Evolutionary conservation across 148 eudicot species (phyloP).

Genomic region (Vaccinium darrowii): DNA sequence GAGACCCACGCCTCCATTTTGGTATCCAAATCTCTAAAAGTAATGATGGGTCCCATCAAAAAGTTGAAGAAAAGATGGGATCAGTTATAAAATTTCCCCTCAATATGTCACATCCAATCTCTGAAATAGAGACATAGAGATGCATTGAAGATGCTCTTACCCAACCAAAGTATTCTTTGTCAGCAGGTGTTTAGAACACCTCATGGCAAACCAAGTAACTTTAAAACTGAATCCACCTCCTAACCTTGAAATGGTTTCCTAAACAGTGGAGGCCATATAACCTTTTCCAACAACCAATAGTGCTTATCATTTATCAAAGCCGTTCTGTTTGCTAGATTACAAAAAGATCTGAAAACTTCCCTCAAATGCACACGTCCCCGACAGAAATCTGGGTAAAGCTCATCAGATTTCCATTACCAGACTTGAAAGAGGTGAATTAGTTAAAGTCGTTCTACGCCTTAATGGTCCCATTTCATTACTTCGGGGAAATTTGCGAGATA

Average conservation of each 20-base stretch:
- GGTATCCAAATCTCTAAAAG: no score
- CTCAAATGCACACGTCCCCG: neutral
- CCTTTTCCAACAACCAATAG: neutral
- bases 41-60: no score
- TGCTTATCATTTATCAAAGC: neutral
- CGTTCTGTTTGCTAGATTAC: neutral
- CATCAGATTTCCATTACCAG: neutral
- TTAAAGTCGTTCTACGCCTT: neutral
- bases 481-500: neutral
- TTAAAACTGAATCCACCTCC: neutral
- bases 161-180: neutral
- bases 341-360: neutral
- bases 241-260: constrained; percentile 4
- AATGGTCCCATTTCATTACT: neutral
- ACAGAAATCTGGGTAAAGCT: neutral
- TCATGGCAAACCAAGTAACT: neutral
- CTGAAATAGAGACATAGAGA: no score
- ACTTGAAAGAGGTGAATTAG: neutral
- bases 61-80: no score
- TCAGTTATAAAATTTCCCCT: no score
- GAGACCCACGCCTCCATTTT: no score
- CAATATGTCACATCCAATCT: no score
- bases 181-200: neutral
- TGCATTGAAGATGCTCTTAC: no score
- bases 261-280: neutral